These are phyloP conservation scores for Pseudomonodictys pantanalensis DNA, from an alignment of 495 filamentous ascomycete species.

Conservation along the genomic window DNA sequence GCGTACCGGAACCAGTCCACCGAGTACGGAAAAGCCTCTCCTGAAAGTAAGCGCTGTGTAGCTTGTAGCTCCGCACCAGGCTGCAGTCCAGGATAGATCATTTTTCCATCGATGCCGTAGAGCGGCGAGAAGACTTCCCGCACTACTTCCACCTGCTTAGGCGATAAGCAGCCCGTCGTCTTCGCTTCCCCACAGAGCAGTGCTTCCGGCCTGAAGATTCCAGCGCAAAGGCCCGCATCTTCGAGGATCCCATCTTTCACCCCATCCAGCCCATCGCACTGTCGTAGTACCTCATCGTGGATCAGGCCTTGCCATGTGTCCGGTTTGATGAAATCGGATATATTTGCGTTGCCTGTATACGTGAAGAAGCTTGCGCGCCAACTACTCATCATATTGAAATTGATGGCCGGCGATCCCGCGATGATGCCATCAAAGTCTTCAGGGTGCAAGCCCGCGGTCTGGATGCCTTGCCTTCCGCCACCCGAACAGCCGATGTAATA, in stretches of 20 bases:
- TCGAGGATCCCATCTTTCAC: constrained; percentile 35
- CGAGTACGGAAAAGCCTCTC: constrained; percentile 5
- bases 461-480: constrained; percentile 55
- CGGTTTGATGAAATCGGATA: constrained; percentile 30
- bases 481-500: constrained; percentile 58
- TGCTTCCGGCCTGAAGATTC: constrained; percentile 21
- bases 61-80: constrained; percentile 7
- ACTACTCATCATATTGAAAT: constrained; percentile 50
- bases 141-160: background rate
- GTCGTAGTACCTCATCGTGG: constrained; percentile 33
- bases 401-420: constrained; percentile 34
- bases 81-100: background rate
- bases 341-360: constrained; percentile 44
- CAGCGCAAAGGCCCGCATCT: constrained; percentile 32
- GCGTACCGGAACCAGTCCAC: constrained; percentile 12
- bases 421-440: constrained; percentile 51
- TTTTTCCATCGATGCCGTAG: background rate
- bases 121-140: constrained; percentile 1
- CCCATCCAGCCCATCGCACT: constrained; percentile 38
- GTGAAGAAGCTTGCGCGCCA: constrained; percentile 57
- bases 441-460: constrained; percentile 50
- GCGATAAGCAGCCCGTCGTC: background rate
- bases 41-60: constrained; percentile 3
- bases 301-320: constrained; percentile 27
- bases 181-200: constrained; percentile 20